These are phyloP conservation scores for Candida vaughaniae DNA, from an alignment of 805 yeast genomes.

Conservation along the genomic window DNA sequence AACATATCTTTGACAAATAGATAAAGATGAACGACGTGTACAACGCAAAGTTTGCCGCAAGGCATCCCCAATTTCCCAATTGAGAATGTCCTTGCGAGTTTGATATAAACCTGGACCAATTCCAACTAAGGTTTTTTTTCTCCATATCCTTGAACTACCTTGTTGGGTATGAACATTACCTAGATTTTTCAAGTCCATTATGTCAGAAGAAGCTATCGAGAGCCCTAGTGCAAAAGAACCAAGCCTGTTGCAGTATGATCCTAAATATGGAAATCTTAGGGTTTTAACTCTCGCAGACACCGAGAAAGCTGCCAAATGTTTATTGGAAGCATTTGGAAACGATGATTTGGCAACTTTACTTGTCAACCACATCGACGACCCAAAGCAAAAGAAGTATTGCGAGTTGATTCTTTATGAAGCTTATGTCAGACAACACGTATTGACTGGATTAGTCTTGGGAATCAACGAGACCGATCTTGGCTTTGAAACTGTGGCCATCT, in stretches of 20 bases:
- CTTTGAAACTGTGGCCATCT: conserved; percentile 55
- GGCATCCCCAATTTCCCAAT: conserved; percentile 1
- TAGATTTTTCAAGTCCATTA: too few species aligned
- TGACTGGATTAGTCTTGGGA: conserved; percentile 50
- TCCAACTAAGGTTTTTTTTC: too few species aligned
- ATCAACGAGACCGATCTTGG: conserved; percentile 42
- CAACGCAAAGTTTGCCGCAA: too few species aligned
- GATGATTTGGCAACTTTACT: conserved; percentile 36
- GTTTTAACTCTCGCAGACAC: conserved; percentile 20
- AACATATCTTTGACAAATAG: too few species aligned
- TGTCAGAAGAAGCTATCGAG: too few species aligned
- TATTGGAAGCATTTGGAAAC: conserved; percentile 32
- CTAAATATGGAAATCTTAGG: too few species aligned
- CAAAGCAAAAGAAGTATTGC: conserved; percentile 16
- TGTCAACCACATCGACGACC: conserved; percentile 24
- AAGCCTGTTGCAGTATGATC: too few species aligned
- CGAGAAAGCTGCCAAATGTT: conserved; percentile 36
- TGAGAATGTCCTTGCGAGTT: conserved; percentile 3
- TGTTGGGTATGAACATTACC: too few species aligned
- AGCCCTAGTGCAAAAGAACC: too few species aligned
- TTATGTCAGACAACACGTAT: conserved; percentile 49
- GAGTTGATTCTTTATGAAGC: conserved; percentile 49
- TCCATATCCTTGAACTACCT: too few species aligned
- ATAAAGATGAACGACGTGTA: too few species aligned
- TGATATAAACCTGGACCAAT: too few species aligned